Evolutionary conservation across 78 protist genomes (phyloP).

Genomic region (Dictyostelium firmibasis): DNA sequence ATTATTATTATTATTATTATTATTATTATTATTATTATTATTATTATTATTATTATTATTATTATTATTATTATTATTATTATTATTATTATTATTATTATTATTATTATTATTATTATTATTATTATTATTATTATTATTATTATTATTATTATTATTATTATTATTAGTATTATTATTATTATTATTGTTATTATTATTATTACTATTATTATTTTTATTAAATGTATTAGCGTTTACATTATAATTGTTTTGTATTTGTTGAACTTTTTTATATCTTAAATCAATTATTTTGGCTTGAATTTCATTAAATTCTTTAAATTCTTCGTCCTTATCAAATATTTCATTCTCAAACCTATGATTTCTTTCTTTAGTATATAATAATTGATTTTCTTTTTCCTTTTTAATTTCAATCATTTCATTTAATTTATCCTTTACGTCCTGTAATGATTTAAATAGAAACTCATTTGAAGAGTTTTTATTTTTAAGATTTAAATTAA

Average conservation of each 20-base stretch:
- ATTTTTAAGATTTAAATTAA: no score
- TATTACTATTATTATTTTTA: background rate
- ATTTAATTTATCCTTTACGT: background rate
- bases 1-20: no score
- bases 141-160: background rate
- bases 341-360: background rate
- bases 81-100: background rate
- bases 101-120: background rate
- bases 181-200: background rate
- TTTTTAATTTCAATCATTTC: no score
- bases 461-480: background rate
- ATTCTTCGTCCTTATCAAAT: background rate
- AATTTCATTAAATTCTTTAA: background rate
- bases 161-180: no score
- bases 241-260: background rate
- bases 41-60: no score
- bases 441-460: background rate
- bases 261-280: background rate
- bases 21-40: no score
- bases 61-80: background rate
- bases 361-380: background rate
- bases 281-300: background rate
- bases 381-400: background rate
- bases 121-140: background rate
- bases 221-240: no score